A percentile compares a stretch with the other conserved stretches of the same genome.
Conservation (phyloP, 805 yeast genomes). For the Tetrapisispora namnaoensis region DNA sequence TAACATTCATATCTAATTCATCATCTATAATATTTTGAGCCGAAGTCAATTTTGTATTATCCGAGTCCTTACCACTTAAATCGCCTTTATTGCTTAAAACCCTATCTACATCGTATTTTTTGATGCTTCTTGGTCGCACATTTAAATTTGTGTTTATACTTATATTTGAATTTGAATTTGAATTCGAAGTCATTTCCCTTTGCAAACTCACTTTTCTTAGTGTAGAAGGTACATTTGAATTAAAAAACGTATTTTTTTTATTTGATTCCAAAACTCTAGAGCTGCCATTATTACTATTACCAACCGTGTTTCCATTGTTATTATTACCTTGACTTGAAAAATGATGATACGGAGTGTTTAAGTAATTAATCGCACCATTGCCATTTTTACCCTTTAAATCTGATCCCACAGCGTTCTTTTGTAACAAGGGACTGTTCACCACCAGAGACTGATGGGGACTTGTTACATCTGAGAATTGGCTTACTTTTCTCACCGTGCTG, state of each 20-base stretch:
- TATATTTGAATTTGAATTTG: neutral
- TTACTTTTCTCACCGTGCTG: constrained; percentile 11
- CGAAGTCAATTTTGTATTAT: neutral
- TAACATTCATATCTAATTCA: neutral
- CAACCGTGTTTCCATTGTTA: neutral
- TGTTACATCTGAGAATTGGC: neutral
- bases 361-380: neutral
- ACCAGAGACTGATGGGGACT: constrained; percentile 11
- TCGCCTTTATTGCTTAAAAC: neutral
- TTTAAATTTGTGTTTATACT: too few relatives aligned
- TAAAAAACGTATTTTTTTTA: constrained; percentile 16
- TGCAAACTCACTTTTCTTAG: constrained; percentile 23
- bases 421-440: constrained; percentile 21
- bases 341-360: constrained; percentile 2
- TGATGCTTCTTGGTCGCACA: neutral
- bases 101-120: neutral
- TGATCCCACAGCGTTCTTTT: neutral
- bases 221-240: constrained; percentile 23
- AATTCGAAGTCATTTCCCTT: constrained; percentile 8
- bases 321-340: neutral
- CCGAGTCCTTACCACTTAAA: neutral
- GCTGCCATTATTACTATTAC: constrained; percentile 4
- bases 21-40: neutral
- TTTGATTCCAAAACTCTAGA: constrained; percentile 14
- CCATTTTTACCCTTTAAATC: neutral